These are phyloP conservation scores for Phytophthora uliginosa DNA, from an alignment of 352 stramenopile species.

Conservation along the genomic window DNA sequence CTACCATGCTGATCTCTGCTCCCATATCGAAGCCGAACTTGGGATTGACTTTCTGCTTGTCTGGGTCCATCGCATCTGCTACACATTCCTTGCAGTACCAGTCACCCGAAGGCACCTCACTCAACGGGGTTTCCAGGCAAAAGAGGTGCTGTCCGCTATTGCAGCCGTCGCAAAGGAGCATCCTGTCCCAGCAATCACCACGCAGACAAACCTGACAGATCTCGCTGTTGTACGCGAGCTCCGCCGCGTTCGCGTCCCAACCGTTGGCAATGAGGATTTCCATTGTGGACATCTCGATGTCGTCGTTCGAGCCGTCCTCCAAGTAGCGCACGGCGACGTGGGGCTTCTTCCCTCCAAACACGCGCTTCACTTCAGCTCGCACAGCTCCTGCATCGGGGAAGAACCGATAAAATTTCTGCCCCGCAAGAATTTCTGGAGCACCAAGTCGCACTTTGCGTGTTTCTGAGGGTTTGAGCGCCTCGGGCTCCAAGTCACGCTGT, in stretches of 20 bases:
- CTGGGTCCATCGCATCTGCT: conserved; percentile 53
- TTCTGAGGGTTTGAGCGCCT: conserved; percentile 57
- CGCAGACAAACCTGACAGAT: conserved; percentile 89
- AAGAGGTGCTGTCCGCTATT: conserved; percentile 88
- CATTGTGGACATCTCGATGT: conserved; percentile 72
- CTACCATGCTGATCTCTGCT: conserved; percentile 76
- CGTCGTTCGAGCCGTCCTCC: conserved; percentile 63
- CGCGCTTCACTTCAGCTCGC: conserved; percentile 76
- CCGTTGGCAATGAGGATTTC: conserved; percentile 88
- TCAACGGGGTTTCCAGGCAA: conserved; percentile 70
- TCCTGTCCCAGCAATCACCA: conserved; percentile 82
- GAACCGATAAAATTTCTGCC: conserved; percentile 84
- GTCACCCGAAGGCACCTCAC: conserved; percentile 69
- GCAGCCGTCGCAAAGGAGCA: conserved; percentile 86
- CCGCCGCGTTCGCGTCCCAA: conserved; percentile 70
- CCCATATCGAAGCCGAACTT: conserved; percentile 91
- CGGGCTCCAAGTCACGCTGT: conserved; percentile 49
- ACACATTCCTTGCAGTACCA: conserved; percentile 88
- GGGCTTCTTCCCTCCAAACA: conserved; percentile 85
- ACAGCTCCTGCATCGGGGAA: conserved; percentile 67
- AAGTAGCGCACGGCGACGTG: conserved; percentile 76
- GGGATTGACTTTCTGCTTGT: conserved; percentile 51
- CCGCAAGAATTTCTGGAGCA: conserved; percentile 60
- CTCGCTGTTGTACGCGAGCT: conserved; percentile 83
- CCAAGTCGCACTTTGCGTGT: conserved; percentile 59